Base-by-base conservation (phyloP, 2,329 filamentous ascomycete genomes). In the Paracoccidioides lutzii region DNA sequence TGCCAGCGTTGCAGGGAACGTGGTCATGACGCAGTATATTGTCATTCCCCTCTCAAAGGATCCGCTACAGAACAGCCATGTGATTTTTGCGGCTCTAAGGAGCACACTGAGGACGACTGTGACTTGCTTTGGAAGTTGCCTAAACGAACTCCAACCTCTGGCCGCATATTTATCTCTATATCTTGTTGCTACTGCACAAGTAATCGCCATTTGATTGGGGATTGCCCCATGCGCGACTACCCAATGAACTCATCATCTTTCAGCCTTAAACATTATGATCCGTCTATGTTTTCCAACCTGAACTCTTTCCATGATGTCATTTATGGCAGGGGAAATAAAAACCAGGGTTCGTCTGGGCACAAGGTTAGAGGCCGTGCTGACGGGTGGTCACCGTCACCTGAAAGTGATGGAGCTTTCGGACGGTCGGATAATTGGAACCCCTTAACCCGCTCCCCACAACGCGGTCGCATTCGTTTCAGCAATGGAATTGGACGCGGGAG, bases 61-160 rank as follows among this genome's bases (percentile, higher is more conserved):
- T 81, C 83, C 55, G 75, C 75, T 32, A 55, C 60, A n/a, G 70
- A 73, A 28, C 70, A 78, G 49, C 75, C 77, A 2, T 89, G 85
- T 65, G 79, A 80, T 9, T 72, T 82, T 38, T 89, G 85, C 67
- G 71, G 71, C 42, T 76, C 76, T 5, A 60, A 63, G 3, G 72
- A 76, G 7, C 85, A 89, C 62, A 61, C 76, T 7, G 85, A 88
- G 64, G 65, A 72, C 10, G 69, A 77, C 2, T 88, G 85, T 65
- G 76, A 78, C 54, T 71, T 76, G 50, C 70, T 84, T 30, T 88
- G 82, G 82, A 71, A 72, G 56, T 62, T 70, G 10, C 69, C 69
- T 8, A 63, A 55, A 30, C 60, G 60, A 40, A 62, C 64, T 32
- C 56, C 59, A 6, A 56, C 63, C 7, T 54, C 62, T 5, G 63